Conservation (phyloP, 2,329 filamentous ascomycete genomes). For the Colletotrichum plurivorum region DNA sequence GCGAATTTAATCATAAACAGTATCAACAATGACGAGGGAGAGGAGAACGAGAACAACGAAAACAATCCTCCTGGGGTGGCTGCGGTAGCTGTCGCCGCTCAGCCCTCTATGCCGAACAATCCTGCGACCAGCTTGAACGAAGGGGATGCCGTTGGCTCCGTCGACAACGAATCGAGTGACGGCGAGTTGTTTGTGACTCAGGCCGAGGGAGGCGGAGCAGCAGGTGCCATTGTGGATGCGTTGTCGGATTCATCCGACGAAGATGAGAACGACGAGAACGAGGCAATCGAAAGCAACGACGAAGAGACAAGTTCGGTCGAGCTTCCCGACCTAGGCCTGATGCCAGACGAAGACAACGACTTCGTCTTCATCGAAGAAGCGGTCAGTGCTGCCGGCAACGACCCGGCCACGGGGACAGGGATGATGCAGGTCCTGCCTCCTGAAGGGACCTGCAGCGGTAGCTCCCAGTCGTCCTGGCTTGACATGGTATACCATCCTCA, state of each 20-base stretch:
- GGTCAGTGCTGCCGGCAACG: background rate
- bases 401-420: background rate
- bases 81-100: no score
- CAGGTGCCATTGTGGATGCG: constrained; percentile 28
- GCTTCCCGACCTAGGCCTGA: background rate
- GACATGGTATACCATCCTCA: constrained; percentile 56
- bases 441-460: background rate
- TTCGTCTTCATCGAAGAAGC: constrained; percentile 22
- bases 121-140: constrained; percentile 13
- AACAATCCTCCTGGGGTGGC: background rate
- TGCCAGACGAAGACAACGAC: constrained; percentile 10
- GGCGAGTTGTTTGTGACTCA: constrained; percentile 11
- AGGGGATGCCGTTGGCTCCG: constrained; percentile 2
- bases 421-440: constrained; percentile 21
- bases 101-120: no score
- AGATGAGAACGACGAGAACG: constrained; percentile 40
- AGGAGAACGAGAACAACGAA: constrained; percentile 27
- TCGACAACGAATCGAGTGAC: constrained; percentile 39
- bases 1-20: background rate
- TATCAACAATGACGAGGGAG: background rate
- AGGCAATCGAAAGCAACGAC: constrained; percentile 41
- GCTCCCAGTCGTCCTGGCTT: constrained; percentile 34
- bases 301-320: constrained; percentile 30
- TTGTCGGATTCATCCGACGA: constrained; percentile 38
- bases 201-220: constrained; percentile 41